phyloP scores from a whole-genome alignment of 805 yeast genomes.

The Debaryomyces prosopidis region DNA sequence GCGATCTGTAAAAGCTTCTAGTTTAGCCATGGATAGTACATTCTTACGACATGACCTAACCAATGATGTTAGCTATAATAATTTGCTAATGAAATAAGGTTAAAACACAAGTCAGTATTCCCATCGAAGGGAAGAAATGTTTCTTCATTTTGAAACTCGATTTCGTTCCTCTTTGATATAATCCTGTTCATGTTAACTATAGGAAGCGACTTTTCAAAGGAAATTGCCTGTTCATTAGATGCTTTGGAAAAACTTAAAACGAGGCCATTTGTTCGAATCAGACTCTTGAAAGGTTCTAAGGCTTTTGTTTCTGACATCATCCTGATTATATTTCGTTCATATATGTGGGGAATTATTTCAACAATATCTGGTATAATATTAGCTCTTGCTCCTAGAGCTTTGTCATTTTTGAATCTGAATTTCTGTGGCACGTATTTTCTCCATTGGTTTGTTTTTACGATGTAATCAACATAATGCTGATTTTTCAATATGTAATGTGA shows the following conservation, averaged over 20 bases:
- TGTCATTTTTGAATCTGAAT: conserved; percentile 16
- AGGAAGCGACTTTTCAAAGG: conserved; percentile 9
- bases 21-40: too few species aligned
- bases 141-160: conserved; percentile 2
- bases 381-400: conserved; percentile 8
- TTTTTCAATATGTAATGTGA: conserved; percentile 28
- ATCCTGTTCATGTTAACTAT: conserved; percentile 13
- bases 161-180: conserved; percentile 8
- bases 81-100: conserved; percentile 8
- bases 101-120: conserved; percentile 14
- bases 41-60: too few species aligned
- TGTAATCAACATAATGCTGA: conserved; percentile 16
- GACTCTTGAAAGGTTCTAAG: background rate
- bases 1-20: too few species aligned
- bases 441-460: conserved; percentile 18
- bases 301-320: conserved; percentile 4
- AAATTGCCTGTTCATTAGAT: conserved; percentile 10
- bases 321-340: conserved; percentile 13
- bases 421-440: conserved; percentile 27
- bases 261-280: conserved; percentile 3
- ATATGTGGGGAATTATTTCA: conserved; percentile 8
- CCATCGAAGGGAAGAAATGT: conserved; percentile 14
- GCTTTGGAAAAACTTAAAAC: conserved; percentile 1
- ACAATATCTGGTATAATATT: conserved; percentile 10
- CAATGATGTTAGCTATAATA: background rate